Evolutionary conservation across 2,329 filamentous ascomycete species (phyloP).

Genomic region (Diaporthe ilicicola): DNA sequence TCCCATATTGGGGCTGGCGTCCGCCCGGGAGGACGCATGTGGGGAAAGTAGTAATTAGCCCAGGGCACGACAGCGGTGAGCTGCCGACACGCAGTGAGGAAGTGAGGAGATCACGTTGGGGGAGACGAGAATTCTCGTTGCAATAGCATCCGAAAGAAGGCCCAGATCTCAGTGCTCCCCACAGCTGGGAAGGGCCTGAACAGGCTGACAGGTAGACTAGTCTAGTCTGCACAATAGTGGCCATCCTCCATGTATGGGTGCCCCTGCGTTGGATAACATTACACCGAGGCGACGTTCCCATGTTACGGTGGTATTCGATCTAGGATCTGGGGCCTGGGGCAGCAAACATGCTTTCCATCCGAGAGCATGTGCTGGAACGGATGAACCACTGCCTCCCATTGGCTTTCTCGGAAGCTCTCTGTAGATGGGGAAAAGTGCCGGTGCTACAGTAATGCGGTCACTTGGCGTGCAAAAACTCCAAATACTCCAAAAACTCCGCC

Average conservation of each 20-base stretch:
- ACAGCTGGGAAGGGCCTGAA: background rate
- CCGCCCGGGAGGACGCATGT: background rate
- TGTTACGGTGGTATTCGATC: background rate
- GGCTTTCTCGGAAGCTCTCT: background rate
- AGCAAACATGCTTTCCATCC: background rate
- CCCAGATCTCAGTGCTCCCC: background rate
- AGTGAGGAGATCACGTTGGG: background rate
- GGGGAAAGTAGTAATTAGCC: slow-evolving; percentile 15
- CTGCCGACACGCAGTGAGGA: background rate
- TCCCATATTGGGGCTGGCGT: background rate
- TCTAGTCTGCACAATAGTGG: no score
- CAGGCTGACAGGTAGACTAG: no score
- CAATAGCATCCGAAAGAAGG: background rate
- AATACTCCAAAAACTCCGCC: no score
- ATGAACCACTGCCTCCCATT: slow-evolving; percentile 2
- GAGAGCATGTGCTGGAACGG: slow-evolving; percentile 8
- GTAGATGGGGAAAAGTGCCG: slow-evolving; percentile 1
- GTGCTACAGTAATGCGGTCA: slow-evolving; percentile 10
- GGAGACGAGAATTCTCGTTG: slow-evolving; percentile 15
- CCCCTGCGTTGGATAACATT: slow-evolving; percentile 11
- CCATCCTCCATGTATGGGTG: background rate
- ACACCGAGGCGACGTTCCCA: background rate
- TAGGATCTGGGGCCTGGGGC: slow-evolving; percentile 9
- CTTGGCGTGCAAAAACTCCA: background rate
- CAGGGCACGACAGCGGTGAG: background rate